Evolutionary conservation across 2,329 filamentous ascomycete species (phyloP), one percentile per base, ranked within the genome.

Genomic region (Fusarium verrucosum): DNA sequence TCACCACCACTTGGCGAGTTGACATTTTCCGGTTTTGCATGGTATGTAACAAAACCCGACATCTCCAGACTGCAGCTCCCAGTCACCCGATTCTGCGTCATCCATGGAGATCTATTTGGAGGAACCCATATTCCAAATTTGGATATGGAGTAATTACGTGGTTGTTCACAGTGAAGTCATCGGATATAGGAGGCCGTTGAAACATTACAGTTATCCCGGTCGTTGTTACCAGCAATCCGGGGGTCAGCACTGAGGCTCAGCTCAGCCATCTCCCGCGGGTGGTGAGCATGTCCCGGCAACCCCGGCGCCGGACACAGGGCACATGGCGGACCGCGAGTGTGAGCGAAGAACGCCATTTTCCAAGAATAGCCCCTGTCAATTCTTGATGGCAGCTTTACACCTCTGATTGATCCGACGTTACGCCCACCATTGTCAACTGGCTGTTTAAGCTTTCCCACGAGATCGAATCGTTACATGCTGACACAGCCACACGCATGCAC

Each of bases 351-450:
- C 57, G 57, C 55, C 53, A 56, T 60, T 45, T 66, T 64, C 63
- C 69, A 71, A 71, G 62, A 71, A 71, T 71, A 71, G 69, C 62
- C 59, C 60, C 53, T 62, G 54, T 56, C 62, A 55, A 47, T 41
- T 55, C 36, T 50, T 26, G 49, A 45, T 47, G 46, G 43, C 26
- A 62, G 58, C 49, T 47, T 65, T 54, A 52, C 50, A 42, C 38
- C 42, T 42, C 28, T 57, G 45, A 41, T 19, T 30, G 30, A 40
- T 50, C 43, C 22, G 47, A 57, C 58, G 50, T 60, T 61, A 59
- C 69, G 62, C 67, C 56, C 43, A 10, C 55, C 47, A 58, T 35
- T 32, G 47, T 32, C 37, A 56, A 47, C 30, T 54, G 36, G 42
- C 36, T 36, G 51, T 49, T 66, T 64, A 66, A 67, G 63, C 63